phyloP scores from a whole-genome alignment of 345 rosid species.

The Salix arbutifolia region DNA sequence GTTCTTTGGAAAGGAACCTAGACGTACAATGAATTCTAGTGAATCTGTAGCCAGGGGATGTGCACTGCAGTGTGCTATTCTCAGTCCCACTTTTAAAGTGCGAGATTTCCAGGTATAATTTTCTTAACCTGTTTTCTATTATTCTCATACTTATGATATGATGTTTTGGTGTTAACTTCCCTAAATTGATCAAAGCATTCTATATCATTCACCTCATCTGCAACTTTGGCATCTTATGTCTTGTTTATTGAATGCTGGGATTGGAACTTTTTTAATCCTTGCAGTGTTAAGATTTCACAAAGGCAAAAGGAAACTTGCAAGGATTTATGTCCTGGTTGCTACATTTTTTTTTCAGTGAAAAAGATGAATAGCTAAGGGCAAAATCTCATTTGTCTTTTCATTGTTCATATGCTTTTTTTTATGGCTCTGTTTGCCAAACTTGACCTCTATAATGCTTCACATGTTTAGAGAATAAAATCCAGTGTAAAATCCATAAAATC shows the following conservation, averaged over 20 bases:
- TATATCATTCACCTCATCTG: background rate
- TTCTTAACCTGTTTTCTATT: background rate
- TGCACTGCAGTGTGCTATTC: constrained; percentile 93
- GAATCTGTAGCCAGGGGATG: constrained; percentile 92
- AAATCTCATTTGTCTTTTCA: too few species aligned
- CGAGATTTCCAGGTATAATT: constrained; percentile 81
- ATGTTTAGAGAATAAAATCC: too few species aligned
- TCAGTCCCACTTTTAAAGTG: constrained; percentile 96
- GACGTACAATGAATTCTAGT: constrained; percentile 96
- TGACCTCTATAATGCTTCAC: too few species aligned
- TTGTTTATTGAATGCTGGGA: background rate
- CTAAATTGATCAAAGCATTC: background rate
- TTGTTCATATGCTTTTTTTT: too few species aligned
- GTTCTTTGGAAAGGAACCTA: constrained; percentile 96
- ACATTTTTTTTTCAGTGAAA: background rate
- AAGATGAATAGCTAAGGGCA: background rate
- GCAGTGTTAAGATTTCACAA: background rate
- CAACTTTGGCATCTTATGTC: background rate
- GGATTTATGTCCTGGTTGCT: background rate
- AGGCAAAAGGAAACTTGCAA: background rate
- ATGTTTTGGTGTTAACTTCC: too few species aligned
- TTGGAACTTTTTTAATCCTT: background rate
- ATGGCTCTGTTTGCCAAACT: too few species aligned
- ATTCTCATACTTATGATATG: background rate
- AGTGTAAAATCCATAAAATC: too few species aligned